Evolutionary conservation across 495 filamentous ascomycete species (phyloP), one percentile per base, ranked within the genome.

Genomic region (Penicillium crystallinum): DNA sequence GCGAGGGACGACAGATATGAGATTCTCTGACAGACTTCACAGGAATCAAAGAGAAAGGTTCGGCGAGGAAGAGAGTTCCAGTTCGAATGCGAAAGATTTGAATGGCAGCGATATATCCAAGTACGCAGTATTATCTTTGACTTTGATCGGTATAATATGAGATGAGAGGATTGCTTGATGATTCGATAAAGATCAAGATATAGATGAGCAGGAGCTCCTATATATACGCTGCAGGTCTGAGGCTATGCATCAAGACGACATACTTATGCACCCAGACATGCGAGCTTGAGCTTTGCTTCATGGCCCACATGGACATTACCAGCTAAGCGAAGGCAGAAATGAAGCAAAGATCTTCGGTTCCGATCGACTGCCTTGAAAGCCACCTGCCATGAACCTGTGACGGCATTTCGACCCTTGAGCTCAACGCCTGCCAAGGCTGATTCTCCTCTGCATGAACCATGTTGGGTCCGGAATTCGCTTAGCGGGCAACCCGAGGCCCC

Each of bases 251-350:
- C 14, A 11, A 40, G 27, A 23, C 44, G 51, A 41, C 53, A 63
- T 66, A 53, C 57, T 41, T 53, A 53, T 49, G 51, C 33, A 21
- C 11, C 27, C 48, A 23, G 18, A 51, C 54, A 66, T 55, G 62
- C 59, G 62, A 65, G 62, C 41, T 60, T 50, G 50, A 53, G 59
- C 44, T 43, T 57, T 53, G 31, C 50, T 57, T 50, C 52, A 40
- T 49, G 57, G 57, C 51, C 63, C 63, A 66, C 60, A 66, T 66
- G 61, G 61, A 46, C 40, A 21, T 36, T 44, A 45, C 30, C 18
- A 57, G 39, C 46, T 54, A 47, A 59, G 33, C 43, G 22, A 49
- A 49, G 41, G 52, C 43, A 52, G 50, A 51, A 61, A 61, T 61
- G 55, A 55, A 47, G 54, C 44, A 61, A 53, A 44, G 57, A 63